A percentile compares a stretch with the other conserved stretches of the same genome.
These are phyloP conservation scores for Penstemon eatonii DNA, from an alignment of 257 asterid genomes.

Conservation along the genomic window DNA sequence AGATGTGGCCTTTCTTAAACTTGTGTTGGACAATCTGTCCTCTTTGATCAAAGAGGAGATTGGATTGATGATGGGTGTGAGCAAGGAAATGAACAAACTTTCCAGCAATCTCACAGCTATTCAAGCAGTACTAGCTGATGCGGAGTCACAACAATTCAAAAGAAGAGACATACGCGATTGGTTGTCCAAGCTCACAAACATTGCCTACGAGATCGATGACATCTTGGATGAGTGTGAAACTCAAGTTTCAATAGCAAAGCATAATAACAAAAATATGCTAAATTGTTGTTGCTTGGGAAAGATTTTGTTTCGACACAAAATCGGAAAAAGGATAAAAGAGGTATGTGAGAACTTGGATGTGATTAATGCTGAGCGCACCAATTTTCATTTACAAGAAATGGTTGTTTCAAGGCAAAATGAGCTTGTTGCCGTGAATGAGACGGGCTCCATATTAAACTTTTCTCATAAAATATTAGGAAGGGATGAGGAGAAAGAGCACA, in stretches of 20 bases:
- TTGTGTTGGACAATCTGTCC: too few relatives aligned
- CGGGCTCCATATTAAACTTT: slow-evolving; percentile 29
- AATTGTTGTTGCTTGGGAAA: not conserved
- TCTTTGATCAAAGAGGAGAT: not conserved
- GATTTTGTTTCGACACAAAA: slow-evolving; percentile 18
- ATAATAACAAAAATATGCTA: not conserved
- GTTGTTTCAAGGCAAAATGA: not conserved
- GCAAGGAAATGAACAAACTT: slow-evolving; percentile 35
- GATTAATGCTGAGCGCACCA: slow-evolving; percentile 27
- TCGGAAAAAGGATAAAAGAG: slow-evolving; percentile 28
- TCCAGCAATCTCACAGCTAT: slow-evolving; percentile 26
- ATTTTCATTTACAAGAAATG: slow-evolving; percentile 26
- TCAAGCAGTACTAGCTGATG: slow-evolving; percentile 40
- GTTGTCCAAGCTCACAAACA: slow-evolving; percentile 32
- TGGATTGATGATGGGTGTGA: slow-evolving; percentile 34
- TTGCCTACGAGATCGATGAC: slow-evolving; percentile 33
- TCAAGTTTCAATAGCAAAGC: not conserved
- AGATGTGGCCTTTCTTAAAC: too few relatives aligned
- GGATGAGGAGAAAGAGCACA: slow-evolving; percentile 30
- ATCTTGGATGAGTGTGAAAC: slow-evolving; percentile 33
- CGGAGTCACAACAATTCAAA: slow-evolving; percentile 20
- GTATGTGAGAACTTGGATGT: slow-evolving; percentile 21
- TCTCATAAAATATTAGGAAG: slow-evolving; percentile 28
- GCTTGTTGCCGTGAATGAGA: slow-evolving; percentile 30
- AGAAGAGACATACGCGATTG: slow-evolving; percentile 21